Base-by-base conservation (phyloP, 1,284 basidiomycete species). In the Heterobasidion irregulare region DNA sequence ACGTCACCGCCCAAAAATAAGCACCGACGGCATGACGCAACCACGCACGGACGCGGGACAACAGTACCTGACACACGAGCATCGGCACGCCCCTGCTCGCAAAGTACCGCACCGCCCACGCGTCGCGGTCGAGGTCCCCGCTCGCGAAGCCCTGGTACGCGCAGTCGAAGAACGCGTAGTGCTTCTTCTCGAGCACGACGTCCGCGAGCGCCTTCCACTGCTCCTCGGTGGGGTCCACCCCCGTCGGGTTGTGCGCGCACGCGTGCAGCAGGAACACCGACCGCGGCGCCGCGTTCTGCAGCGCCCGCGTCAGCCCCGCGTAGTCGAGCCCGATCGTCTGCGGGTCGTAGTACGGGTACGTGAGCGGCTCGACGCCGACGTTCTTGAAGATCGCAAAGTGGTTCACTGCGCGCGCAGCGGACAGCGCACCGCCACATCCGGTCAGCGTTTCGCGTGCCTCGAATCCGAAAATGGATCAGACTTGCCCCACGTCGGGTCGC, bases 191-290 rank as follows among this genome's bases (percentile, higher is more conserved):
- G 47, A 86, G 68, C 68, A 98, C 86, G 53, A 88, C 75, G 47
- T 88, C 79, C 52, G 87, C 89, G 63, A 98, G 82, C 60, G 80
- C 70, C 61, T 82, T 76, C 96, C 96, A 99, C 68, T 99, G 91
- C 59, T 90, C 89, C 52, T 74, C 72, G 32, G 92, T 95, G 35
- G 95, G 92, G 72, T 99, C 96, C 8, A 97, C 92, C 2, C 96
- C 94, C 0, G 95, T 98, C 4, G 96, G 96, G 66, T 96, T 95
- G 70, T 96, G 95, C 45, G 96, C 96, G 68, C 94, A 95, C 8
- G 92, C 92, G 66, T 97, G 93, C 47, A 99, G 70, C 59, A 99
- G 73, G 69, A 98, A 89, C 50, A 94, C 87, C 2, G 93, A 96
- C 47, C 83, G 80, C 15, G 78, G 71, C 9, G 89, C 82, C 2